phyloP scores from a whole-genome alignment of 495 filamentous ascomycete genomes.

The Aspergillus indologenus region DNA sequence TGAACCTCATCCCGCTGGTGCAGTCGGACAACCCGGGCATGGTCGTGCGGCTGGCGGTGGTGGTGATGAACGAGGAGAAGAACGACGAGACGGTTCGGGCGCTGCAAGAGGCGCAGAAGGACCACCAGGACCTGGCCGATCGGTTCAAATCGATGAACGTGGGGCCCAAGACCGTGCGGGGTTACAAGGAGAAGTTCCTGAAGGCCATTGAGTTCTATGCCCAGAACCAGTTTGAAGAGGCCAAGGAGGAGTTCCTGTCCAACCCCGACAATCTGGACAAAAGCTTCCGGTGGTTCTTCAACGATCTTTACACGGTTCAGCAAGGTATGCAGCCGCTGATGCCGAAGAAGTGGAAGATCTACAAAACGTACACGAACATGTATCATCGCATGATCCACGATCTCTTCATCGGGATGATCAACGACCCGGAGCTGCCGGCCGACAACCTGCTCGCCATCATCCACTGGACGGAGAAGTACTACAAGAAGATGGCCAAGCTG shows the following conservation, averaged over 20 bases:
- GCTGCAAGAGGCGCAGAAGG: conserved; percentile 87
- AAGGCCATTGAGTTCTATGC: conserved; percentile 71
- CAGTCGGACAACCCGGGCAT: conserved; percentile 80
- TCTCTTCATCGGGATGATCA: conserved; percentile 74
- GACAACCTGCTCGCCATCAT: conserved; percentile 84
- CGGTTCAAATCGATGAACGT: conserved; percentile 93
- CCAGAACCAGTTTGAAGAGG: conserved; percentile 69
- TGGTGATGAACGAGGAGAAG: conserved; percentile 94
- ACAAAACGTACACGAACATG: conserved; percentile 80
- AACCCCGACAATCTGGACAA: conserved; percentile 85
- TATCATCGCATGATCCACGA: conserved; percentile 96
- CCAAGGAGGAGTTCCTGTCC: conserved; percentile 69
- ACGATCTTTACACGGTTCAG: conserved; percentile 89
- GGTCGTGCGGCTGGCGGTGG: conserved; percentile 84
- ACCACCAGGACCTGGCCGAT: conserved; percentile 88
- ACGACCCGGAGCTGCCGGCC: conserved; percentile 73
- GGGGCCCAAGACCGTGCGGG: conserved; percentile 84
- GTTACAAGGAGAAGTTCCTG: conserved; percentile 95
- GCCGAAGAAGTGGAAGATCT: conserved; percentile 97
- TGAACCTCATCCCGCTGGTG: conserved; percentile 85
- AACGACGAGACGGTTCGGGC: conserved; percentile 88
- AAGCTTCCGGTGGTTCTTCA: conserved; percentile 90
- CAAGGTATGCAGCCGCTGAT: conserved; percentile 84
- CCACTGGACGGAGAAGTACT: conserved; percentile 94
- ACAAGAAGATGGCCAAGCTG: conserved; percentile 89